A percentile compares a stretch with the other conserved stretches of the same genome.
phyloP scores from a whole-genome alignment of 2,329 filamentous ascomycete species.

The Penicillium sp. region DNA sequence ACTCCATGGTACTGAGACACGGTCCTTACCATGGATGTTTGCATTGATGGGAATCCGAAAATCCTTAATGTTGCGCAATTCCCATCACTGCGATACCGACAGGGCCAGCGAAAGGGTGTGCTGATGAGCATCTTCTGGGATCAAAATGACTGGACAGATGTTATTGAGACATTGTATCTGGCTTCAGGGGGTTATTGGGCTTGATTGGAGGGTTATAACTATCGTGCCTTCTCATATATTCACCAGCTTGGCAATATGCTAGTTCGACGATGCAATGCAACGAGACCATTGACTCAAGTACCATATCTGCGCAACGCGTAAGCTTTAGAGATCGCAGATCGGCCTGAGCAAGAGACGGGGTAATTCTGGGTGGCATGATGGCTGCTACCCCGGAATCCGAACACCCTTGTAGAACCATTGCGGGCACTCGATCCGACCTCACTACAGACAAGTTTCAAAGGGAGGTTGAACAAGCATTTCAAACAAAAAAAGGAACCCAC shows the following conservation, averaged over 20 bases:
- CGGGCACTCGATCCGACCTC: neutral
- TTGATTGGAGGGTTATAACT: neutral
- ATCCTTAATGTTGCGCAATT: neutral
- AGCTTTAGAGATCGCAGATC: too few relatives aligned
- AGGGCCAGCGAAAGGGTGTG: neutral
- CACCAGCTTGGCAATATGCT: neutral
- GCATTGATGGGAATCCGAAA: neutral
- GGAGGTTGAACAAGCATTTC: slow-evolving; percentile 3
- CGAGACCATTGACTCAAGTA: neutral
- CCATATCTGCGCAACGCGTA: neutral
- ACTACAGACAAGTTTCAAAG: neutral
- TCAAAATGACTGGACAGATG: too few relatives aligned
- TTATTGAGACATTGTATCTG: too few relatives aligned
- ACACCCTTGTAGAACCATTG: neutral
- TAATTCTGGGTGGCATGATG: too few relatives aligned
- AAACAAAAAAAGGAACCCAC: slow-evolving; percentile 15
- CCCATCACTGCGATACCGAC: neutral
- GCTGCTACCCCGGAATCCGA: too few relatives aligned
- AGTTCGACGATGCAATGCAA: slow-evolving; percentile 1
- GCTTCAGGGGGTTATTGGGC: neutral
- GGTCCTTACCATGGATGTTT: neutral
- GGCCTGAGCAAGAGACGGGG: too few relatives aligned
- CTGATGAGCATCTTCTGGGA: too few relatives aligned
- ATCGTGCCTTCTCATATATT: neutral
- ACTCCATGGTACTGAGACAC: neutral